Percentiles rank a stretch among this genome's conserved stretches.
phyloP scores from a whole-genome alignment of 371 early-diverging fungal species.

The Saksenaea vasiformis region DNA sequence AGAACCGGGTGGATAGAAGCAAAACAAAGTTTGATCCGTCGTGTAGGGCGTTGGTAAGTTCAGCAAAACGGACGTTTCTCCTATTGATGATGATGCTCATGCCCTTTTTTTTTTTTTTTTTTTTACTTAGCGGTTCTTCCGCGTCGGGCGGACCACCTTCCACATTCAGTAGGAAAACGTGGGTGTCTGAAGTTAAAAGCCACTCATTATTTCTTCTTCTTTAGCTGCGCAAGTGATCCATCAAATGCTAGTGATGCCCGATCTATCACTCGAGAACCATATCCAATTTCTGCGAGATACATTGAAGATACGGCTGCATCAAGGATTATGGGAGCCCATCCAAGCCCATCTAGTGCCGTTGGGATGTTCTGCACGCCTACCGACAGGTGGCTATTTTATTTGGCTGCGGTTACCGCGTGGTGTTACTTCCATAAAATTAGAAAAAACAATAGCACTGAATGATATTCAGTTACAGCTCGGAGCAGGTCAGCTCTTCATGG shows the following conservation, averaged over 20 bases:
- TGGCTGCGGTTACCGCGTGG: slow-evolving; percentile 40
- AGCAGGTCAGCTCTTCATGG: slow-evolving; percentile 24
- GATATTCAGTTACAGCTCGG: slow-evolving; percentile 27
- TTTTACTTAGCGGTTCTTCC: slow-evolving; percentile 33
- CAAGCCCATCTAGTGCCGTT: slow-evolving; percentile 27
- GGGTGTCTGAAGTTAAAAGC: background rate
- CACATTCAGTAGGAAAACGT: slow-evolving; percentile 21
- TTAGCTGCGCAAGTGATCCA: slow-evolving; percentile 34
- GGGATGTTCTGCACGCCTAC: slow-evolving; percentile 29
- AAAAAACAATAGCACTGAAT: slow-evolving; percentile 15
- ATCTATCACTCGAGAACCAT: slow-evolving; percentile 21
- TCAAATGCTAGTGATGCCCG: slow-evolving; percentile 20
- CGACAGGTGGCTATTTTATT: slow-evolving; percentile 47
- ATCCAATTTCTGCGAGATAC: slow-evolving; percentile 14
- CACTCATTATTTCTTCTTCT: background rate
- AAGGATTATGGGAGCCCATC: slow-evolving; percentile 29
- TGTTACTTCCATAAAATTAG: slow-evolving; percentile 16
- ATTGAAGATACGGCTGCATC: slow-evolving; percentile 21
- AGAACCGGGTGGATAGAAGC: slow-evolving; percentile 46
- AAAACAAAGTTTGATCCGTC: slow-evolving; percentile 21
- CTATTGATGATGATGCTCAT: background rate
- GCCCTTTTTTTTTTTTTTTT: too few species aligned
- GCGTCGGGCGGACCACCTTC: slow-evolving; percentile 43
- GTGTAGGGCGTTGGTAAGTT: slow-evolving; percentile 33
- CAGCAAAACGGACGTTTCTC: background rate